Evolutionary conservation across 441 rosid genomes (phyloP).

Genomic region (Erodium texanum): DNA sequence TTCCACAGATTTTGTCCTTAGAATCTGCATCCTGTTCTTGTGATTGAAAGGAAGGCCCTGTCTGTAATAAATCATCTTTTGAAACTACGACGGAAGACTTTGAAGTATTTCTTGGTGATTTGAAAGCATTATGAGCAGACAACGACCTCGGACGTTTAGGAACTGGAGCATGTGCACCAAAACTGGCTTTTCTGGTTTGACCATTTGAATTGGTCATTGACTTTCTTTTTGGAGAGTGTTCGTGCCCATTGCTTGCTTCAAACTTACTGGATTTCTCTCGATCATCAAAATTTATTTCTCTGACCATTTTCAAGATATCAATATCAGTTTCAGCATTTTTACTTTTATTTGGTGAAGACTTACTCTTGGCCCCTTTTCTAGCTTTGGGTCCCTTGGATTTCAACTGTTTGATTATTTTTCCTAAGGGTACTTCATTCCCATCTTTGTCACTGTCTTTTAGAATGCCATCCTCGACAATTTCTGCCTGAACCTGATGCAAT

Average conservation of each 20-base stretch:
- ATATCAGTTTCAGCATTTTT: slow-evolving; percentile 59
- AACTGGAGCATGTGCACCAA: slow-evolving; percentile 39
- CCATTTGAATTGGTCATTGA: slow-evolving; percentile 31
- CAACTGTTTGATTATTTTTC: slow-evolving; percentile 62
- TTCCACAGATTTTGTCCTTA: slow-evolving; percentile 32
- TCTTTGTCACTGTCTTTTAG: slow-evolving; percentile 31
- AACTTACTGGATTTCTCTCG: slow-evolving; percentile 43
- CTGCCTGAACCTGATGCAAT: slow-evolving; percentile 42
- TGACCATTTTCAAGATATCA: slow-evolving; percentile 86
- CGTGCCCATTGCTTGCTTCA: slow-evolving; percentile 81
- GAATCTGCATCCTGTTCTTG: slow-evolving; percentile 26
- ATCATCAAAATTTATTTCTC: slow-evolving; percentile 81
- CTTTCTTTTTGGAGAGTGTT: slow-evolving; percentile 36
- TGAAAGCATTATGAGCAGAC: slow-evolving; percentile 49
- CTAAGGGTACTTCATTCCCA: slow-evolving; percentile 73
- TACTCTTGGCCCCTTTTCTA: slow-evolving; percentile 46
- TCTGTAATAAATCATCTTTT: slow-evolving; percentile 31
- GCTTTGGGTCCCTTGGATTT: slow-evolving; percentile 60
- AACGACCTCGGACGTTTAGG: slow-evolving; percentile 76
- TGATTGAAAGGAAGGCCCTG: background rate
- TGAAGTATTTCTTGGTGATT: slow-evolving; percentile 39
- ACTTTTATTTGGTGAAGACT: slow-evolving; percentile 35
- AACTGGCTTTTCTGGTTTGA: slow-evolving; percentile 50
- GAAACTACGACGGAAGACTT: slow-evolving; percentile 28
- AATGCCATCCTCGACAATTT: slow-evolving; percentile 28